Evolutionary conservation across 768 basidiomycete species (phyloP).

Genomic region (Ramaria sp.): DNA sequence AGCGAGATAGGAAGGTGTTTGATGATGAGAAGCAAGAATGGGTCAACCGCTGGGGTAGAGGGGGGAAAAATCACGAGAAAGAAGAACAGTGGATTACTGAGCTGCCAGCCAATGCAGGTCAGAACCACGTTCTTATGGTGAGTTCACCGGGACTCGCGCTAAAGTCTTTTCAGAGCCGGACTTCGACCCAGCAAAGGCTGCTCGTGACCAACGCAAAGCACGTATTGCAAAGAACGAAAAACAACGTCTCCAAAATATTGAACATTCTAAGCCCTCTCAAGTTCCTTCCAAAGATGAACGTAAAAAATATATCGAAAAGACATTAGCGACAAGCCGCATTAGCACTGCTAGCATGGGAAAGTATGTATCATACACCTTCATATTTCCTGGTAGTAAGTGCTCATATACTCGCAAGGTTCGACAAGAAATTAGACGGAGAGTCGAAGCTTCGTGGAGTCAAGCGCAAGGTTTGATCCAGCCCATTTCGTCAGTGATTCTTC

Average conservation of each 20-base stretch:
- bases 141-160: not conserved
- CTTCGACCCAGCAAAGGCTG: constrained; percentile 65
- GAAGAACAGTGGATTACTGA: constrained; percentile 71
- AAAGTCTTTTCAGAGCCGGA: constrained; percentile 47
- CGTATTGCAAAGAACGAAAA: constrained; percentile 77
- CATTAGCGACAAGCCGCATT: constrained; percentile 60
- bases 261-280: constrained; percentile 35
- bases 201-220: constrained; percentile 69
- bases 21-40: constrained; percentile 70
- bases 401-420: constrained; percentile 43
- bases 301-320: constrained; percentile 65
- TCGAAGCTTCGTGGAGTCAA: constrained; percentile 81
- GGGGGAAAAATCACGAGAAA: not conserved
- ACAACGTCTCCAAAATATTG: constrained; percentile 61
- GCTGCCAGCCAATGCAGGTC: constrained; percentile 79
- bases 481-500: not conserved
- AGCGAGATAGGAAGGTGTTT: constrained; percentile 49
- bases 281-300: constrained; percentile 26
- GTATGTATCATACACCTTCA: constrained; percentile 11
- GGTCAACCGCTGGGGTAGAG: constrained; percentile 35
- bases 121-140: constrained; percentile 19
- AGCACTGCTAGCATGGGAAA: constrained; percentile 92
- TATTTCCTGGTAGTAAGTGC: not conserved
- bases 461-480: constrained; percentile 55
- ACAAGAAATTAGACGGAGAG: constrained; percentile 84